These are phyloP conservation scores for Leptographium galeiforme DNA, from an alignment of 2,329 filamentous ascomycete genomes.

Conservation along the genomic window DNA sequence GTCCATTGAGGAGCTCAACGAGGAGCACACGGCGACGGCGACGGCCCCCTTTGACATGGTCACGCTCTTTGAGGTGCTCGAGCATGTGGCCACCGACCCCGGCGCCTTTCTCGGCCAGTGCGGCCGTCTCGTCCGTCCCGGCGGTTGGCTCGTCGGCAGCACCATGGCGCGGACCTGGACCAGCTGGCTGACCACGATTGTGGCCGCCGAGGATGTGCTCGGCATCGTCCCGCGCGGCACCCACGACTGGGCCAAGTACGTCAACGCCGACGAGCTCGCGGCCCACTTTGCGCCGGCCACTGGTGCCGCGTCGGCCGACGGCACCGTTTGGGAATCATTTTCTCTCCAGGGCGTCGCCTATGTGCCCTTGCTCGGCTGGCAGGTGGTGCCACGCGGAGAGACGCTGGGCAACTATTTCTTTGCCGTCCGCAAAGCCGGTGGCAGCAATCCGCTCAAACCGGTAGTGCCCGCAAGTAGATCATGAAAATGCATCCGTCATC, in stretches of 20 bases:
- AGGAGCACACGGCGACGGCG: conserved; percentile 18
- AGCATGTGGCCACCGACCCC: conserved; percentile 66
- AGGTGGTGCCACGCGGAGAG: conserved; percentile 66
- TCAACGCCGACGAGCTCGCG: conserved; percentile 70
- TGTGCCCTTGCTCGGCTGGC: conserved; percentile 84
- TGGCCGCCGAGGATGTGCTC: conserved; percentile 78
- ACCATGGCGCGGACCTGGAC: conserved; percentile 85
- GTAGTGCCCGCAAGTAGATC: too few species aligned
- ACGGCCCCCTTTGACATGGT: conserved; percentile 55
- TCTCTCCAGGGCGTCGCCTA: conserved; percentile 73
- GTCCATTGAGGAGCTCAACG: conserved; percentile 51
- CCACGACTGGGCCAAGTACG: conserved; percentile 93
- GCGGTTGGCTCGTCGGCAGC: conserved; percentile 84
- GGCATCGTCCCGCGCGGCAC: conserved; percentile 84
- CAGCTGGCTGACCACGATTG: conserved; percentile 84
- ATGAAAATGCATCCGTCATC: too few species aligned
- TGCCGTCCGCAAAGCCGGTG: conserved; percentile 44
- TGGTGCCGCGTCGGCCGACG: conserved; percentile 19
- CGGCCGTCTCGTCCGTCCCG: conserved; percentile 66
- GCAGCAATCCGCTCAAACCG: too few species aligned
- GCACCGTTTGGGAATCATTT: conserved; percentile 39
- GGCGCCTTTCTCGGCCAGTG: conserved; percentile 59
- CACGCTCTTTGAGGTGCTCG: conserved; percentile 84
- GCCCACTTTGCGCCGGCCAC: conserved; percentile 32
- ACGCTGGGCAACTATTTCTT: conserved; percentile 94